Evolutionary conservation across 805 yeast genomes (phyloP).

Genomic region (Candida oleophila): DNA sequence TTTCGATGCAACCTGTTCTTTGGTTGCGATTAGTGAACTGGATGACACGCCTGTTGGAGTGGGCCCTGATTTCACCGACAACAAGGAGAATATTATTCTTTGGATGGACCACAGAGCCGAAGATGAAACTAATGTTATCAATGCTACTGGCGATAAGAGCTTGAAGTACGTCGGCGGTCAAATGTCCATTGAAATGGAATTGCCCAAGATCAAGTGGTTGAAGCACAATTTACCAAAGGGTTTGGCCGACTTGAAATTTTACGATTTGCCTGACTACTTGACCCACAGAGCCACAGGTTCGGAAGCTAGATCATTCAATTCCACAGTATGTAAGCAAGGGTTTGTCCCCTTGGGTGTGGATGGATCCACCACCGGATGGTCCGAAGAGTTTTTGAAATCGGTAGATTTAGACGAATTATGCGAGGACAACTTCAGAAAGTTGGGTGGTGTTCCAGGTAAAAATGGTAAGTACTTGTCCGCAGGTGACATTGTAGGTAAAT

Average conservation of each 20-base stretch:
- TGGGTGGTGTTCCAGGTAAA: conserved; percentile 80
- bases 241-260: conserved; percentile 68
- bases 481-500: conserved; percentile 83
- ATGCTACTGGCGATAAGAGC: conserved; percentile 74
- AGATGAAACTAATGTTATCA: conserved; percentile 75
- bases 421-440: conserved; percentile 68
- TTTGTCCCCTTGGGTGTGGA: conserved; percentile 91
- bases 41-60: conserved; percentile 76
- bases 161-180: conserved; percentile 94
- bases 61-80: conserved; percentile 82
- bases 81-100: conserved; percentile 77
- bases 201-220: conserved; percentile 96
- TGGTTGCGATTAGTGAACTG: conserved; percentile 71
- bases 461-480: conserved; percentile 79
- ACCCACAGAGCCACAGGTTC: conserved; percentile 88
- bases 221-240: conserved; percentile 75
- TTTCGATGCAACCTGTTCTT: conserved; percentile 95
- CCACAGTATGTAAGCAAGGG: conserved; percentile 95
- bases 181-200: conserved; percentile 98
- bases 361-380: conserved; percentile 86
- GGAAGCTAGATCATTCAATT: conserved; percentile 85
- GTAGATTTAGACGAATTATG: conserved; percentile 76
- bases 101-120: conserved; percentile 99
- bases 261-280: conserved; percentile 87
- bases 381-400: conserved; percentile 64